Conservation (phyloP, 306 rosid genomes). For the Malus fusca region DNA sequence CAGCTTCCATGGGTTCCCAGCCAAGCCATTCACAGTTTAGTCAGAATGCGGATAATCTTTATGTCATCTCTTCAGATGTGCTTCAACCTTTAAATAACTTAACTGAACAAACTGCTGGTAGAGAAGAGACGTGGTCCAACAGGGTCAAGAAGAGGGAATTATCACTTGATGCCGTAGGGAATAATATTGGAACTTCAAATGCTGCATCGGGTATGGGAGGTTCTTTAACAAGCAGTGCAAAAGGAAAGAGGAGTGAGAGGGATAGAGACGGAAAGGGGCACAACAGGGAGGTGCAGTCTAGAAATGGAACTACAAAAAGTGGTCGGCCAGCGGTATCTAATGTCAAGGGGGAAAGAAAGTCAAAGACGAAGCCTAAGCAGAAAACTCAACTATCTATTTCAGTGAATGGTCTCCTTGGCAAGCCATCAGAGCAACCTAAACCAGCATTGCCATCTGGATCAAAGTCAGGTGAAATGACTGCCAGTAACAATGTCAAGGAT, state of each 20-base stretch:
- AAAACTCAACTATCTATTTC: slow-evolving; percentile 90
- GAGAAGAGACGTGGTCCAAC: slow-evolving; percentile 75
- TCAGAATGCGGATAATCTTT: slow-evolving; percentile 65
- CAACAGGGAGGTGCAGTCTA: slow-evolving; percentile 69
- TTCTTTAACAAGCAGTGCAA: slow-evolving; percentile 80
- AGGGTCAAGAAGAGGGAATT: slow-evolving; percentile 97
- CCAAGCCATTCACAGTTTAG: slow-evolving; percentile 67
- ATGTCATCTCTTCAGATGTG: slow-evolving; percentile 47
- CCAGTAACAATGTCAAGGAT: slow-evolving; percentile 48
- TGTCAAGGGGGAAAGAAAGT: slow-evolving; percentile 83
- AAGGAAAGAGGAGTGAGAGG: slow-evolving; percentile 98
- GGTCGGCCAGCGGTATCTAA: slow-evolving; percentile 74
- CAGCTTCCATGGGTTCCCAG: slow-evolving; percentile 75
- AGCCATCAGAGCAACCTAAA: slow-evolving; percentile 74
- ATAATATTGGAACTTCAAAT: slow-evolving; percentile 40
- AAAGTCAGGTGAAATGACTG: slow-evolving; percentile 48
- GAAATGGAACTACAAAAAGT: slow-evolving; percentile 78
- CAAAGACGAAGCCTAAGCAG: slow-evolving; percentile 95
- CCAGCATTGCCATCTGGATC: slow-evolving; percentile 53
- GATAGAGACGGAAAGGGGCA: slow-evolving; percentile 98
- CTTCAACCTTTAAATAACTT: slow-evolving; percentile 45
- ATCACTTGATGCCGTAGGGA: slow-evolving; percentile 84
- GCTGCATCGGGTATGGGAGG: slow-evolving; percentile 58
- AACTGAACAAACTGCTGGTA: slow-evolving; percentile 57
- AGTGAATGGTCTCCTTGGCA: slow-evolving; percentile 86